Evolutionary conservation across 306 rosid species (phyloP).

Genomic region (Quercus berberidifolia): DNA sequence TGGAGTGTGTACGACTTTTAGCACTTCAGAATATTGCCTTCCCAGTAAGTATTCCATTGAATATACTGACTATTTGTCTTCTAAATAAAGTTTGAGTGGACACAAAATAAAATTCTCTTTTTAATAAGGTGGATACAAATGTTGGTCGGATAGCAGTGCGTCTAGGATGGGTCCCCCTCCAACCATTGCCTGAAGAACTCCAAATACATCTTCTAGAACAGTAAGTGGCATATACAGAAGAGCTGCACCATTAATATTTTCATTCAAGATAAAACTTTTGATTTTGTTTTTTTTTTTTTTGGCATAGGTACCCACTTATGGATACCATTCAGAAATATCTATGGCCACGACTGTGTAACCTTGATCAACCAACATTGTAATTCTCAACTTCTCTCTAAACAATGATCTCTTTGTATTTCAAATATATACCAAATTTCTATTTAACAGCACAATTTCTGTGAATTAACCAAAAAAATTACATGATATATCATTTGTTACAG

Average conservation of each 20-base stretch:
- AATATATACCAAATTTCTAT: background rate
- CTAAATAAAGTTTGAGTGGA: background rate
- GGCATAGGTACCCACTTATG: slow-evolving; percentile 49
- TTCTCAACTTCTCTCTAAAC: background rate
- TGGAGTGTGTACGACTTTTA: slow-evolving; percentile 75
- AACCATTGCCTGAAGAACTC: slow-evolving; percentile 56
- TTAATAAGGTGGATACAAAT: slow-evolving; percentile 66
- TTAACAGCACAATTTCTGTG: background rate
- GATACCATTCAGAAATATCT: slow-evolving; percentile 65
- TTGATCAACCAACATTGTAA: slow-evolving; percentile 52
- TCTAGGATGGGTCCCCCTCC: slow-evolving; percentile 85
- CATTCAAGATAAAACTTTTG: background rate
- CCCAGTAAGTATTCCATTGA: slow-evolving; percentile 42
- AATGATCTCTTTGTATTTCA: background rate
- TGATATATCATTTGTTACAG: slow-evolving; percentile 20
- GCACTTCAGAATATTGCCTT: slow-evolving; percentile 58
- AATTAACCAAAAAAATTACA: background rate
- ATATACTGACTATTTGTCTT: background rate
- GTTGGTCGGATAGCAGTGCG: slow-evolving; percentile 75
- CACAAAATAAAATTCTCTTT: background rate
- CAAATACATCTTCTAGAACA: slow-evolving; percentile 52
- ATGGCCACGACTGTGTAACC: slow-evolving; percentile 58
- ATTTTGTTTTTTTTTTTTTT: background rate
- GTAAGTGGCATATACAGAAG: slow-evolving; percentile 31
- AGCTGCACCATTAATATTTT: background rate